Conservation (phyloP, 1,284 basidiomycete genomes). For the Cerrena zonata region DNA sequence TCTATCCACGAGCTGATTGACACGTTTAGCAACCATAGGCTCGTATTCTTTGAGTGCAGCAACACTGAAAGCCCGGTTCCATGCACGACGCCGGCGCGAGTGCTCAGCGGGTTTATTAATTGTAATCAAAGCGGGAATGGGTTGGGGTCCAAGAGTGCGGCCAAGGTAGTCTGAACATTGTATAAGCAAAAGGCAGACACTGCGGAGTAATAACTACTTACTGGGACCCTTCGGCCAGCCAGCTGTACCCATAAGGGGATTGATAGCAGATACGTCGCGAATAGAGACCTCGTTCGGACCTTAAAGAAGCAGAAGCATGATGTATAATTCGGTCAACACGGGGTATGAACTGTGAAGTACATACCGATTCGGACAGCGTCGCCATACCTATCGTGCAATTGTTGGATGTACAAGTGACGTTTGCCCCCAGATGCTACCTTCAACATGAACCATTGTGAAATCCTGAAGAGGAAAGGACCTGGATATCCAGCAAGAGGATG, state of each 20-base stretch:
- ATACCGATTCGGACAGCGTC: constrained; percentile 28
- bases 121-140: constrained; percentile 15
- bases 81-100: constrained; percentile 21
- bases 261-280: constrained; percentile 15
- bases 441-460: constrained; percentile 22
- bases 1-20: constrained; percentile 20
- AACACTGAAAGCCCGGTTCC: constrained; percentile 25
- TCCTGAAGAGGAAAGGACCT: constrained; percentile 21
- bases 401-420: constrained; percentile 20
- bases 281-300: constrained; percentile 26
- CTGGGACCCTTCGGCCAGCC: constrained; percentile 11
- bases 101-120: constrained; percentile 20
- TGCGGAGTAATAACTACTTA: not conserved
- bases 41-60: constrained; percentile 23
- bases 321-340: not conserved
- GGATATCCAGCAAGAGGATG: constrained; percentile 28
- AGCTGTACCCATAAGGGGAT: constrained; percentile 16
- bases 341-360: not conserved
- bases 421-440: constrained; percentile 18
- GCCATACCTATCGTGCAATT: constrained; percentile 24
- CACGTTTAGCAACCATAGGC: constrained; percentile 18
- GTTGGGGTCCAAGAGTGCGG: constrained; percentile 1
- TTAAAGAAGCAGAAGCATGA: constrained; percentile 5
- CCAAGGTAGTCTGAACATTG: not conserved
- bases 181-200: not conserved